phyloP scores from a whole-genome alignment of 129 eudicot species.

The Sambucus nigra region DNA sequence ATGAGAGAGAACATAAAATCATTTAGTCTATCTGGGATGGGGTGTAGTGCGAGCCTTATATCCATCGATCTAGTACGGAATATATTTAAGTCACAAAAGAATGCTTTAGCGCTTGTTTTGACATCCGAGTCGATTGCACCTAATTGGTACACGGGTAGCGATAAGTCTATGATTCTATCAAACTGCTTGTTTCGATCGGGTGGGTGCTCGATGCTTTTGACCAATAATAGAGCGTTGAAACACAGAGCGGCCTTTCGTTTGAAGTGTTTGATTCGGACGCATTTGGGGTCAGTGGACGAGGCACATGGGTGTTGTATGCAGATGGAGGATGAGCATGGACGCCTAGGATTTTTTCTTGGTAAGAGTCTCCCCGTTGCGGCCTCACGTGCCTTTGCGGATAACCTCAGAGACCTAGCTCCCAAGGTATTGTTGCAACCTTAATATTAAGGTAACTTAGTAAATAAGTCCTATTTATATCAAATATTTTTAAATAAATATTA shows the following conservation, averaged over 20 bases:
- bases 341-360: slow-evolving; percentile 30
- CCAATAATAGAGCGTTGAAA: slow-evolving; percentile 21
- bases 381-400: slow-evolving; percentile 20
- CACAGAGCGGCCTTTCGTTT: slow-evolving; percentile 27
- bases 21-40: slow-evolving; percentile 40
- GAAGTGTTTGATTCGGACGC: slow-evolving; percentile 41
- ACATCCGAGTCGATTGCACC: slow-evolving; percentile 39
- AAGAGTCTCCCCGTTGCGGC: slow-evolving; percentile 33
- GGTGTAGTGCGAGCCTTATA: slow-evolving; percentile 38
- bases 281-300: slow-evolving; percentile 33
- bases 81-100: slow-evolving; percentile 31
- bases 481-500: too few relatives aligned
- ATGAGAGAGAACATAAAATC: slow-evolving; percentile 36
- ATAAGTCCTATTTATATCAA: too few relatives aligned
- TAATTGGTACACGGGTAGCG: slow-evolving; percentile 41
- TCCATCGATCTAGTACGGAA: slow-evolving; percentile 30
- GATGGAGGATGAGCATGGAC: slow-evolving; percentile 33
- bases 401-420: slow-evolving; percentile 27
- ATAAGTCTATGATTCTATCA: slow-evolving; percentile 38
- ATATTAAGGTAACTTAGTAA: too few relatives aligned
- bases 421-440: too few relatives aligned
- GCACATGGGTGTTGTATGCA: slow-evolving; percentile 32
- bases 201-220: slow-evolving; percentile 31
- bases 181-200: slow-evolving; percentile 37
- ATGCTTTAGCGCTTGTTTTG: slow-evolving; percentile 30